These are phyloP conservation scores for Termitomyces sp. DNA, from an alignment of 768 basidiomycete species.

Conservation along the genomic window DNA sequence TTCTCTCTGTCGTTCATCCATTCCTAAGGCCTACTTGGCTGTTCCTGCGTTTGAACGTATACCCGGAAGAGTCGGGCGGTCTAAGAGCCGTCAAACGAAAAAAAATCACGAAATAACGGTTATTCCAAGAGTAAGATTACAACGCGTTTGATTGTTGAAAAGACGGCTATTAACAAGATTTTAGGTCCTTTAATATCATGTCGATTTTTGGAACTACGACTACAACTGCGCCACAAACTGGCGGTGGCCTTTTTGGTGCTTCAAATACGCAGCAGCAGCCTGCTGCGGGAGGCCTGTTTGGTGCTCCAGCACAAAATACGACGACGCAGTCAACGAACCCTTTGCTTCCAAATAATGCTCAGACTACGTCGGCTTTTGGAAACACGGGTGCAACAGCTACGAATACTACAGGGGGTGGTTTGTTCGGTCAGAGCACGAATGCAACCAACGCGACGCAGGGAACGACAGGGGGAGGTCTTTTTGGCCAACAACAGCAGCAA, in stretches of 20 bases:
- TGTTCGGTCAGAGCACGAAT: conserved; percentile 13
- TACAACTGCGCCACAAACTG: conserved; percentile 12
- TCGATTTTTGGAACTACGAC: conserved; percentile 17
- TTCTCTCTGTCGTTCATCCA: background rate
- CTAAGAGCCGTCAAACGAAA: background rate
- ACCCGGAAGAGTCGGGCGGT: background rate
- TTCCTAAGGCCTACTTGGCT: background rate
- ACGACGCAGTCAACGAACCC: conserved; percentile 5
- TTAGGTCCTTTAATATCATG: conserved; percentile 7
- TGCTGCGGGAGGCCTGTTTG: conserved; percentile 26
- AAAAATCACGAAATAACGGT: background rate
- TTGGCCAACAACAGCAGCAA: conserved; percentile 19
- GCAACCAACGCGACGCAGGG: conserved; percentile 11
- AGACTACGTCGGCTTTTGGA: conserved; percentile 16
- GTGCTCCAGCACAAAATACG: conserved; percentile 15
- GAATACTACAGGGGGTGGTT: conserved; percentile 11
- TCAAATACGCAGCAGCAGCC: conserved; percentile 20
- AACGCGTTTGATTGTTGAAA: conserved; percentile 3
- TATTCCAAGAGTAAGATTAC: background rate
- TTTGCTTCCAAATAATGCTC: conserved; percentile 7
- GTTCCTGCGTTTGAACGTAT: background rate
- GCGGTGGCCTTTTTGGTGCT: conserved; percentile 26
- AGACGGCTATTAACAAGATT: background rate
- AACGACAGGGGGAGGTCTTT: conserved; percentile 16
- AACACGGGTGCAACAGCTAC: conserved; percentile 9